A percentile compares a stretch with the other conserved stretches of the same genome.
These are phyloP conservation scores for Rhynchosporium agropyri DNA, from an alignment of 2,329 filamentous ascomycete species.

Conservation along the genomic window DNA sequence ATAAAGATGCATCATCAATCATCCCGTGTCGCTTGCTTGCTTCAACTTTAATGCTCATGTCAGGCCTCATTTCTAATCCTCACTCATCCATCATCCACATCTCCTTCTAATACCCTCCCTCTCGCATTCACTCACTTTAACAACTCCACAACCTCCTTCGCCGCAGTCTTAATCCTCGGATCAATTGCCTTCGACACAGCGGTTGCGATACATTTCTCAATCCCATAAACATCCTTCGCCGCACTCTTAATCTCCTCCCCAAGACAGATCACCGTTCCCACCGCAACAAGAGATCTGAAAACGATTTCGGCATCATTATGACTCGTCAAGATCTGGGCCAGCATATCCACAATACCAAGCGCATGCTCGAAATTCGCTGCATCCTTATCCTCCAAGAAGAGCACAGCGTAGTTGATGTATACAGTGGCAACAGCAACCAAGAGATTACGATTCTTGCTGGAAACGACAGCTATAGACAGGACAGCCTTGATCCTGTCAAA, in stretches of 20 bases:
- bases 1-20: too few species aligned
- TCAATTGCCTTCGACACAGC: conserved; percentile 58
- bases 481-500: conserved; percentile 53
- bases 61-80: background rate
- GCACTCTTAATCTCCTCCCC: conserved; percentile 56
- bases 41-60: too few species aligned
- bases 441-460: conserved; percentile 75
- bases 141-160: conserved; percentile 54
- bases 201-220: conserved; percentile 50
- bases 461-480: conserved; percentile 64
- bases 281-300: conserved; percentile 78
- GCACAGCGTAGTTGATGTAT: conserved; percentile 82
- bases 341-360: conserved; percentile 56
- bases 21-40: background rate
- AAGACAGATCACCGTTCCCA: conserved; percentile 75
- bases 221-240: conserved; percentile 58
- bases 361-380: conserved; percentile 46
- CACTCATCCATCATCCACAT: background rate
- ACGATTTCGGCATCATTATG: conserved; percentile 80
- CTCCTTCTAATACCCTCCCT: background rate
- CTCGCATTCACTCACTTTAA: conserved; percentile 13
- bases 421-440: conserved; percentile 80
- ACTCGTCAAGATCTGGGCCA: conserved; percentile 63
- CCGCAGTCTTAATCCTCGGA: conserved; percentile 60
- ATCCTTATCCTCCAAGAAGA: conserved; percentile 53